Percentiles rank a stretch among this genome's conserved stretches.
Conservation (phyloP, 257 asterid genomes). For the Nicotiana otophora region DNA sequence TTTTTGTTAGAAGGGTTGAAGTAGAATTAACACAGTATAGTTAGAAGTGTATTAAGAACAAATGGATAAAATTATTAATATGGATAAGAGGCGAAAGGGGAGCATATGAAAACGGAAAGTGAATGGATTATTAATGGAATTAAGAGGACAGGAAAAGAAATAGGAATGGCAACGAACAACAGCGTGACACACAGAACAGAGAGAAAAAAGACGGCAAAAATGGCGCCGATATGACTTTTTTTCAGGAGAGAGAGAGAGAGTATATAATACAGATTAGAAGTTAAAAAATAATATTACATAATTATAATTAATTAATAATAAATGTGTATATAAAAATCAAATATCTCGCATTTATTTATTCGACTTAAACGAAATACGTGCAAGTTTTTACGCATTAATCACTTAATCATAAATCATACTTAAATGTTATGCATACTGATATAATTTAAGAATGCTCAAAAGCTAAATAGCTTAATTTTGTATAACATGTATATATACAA, state of each 20-base stretch:
- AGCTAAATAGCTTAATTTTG: too few relatives aligned
- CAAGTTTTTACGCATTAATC: too few relatives aligned
- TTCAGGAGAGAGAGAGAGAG: neutral
- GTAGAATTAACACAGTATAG: constrained; percentile 20
- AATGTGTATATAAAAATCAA: too few relatives aligned
- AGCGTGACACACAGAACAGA: neutral
- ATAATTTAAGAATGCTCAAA: too few relatives aligned
- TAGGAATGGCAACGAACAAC: neutral
- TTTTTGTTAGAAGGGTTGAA: neutral
- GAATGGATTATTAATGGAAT: constrained; percentile 4
- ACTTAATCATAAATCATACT: too few relatives aligned
- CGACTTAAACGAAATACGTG: too few relatives aligned
- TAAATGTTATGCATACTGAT: too few relatives aligned
- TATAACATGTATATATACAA: too few relatives aligned
- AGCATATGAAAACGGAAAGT: neutral
- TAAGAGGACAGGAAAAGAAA: constrained; percentile 13
- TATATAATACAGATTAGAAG: too few relatives aligned
- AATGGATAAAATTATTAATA: neutral
- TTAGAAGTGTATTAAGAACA: constrained; percentile 3
- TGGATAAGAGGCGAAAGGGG: constrained; percentile 10
- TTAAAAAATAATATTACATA: too few relatives aligned
- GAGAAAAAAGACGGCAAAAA: constrained; percentile 22
- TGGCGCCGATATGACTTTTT: constrained; percentile 25
- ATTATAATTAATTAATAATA: too few relatives aligned
- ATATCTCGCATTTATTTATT: too few relatives aligned